Conservation (phyloP, 2,329 filamentous ascomycete genomes). For the Dissoconium aciculare region DNA sequence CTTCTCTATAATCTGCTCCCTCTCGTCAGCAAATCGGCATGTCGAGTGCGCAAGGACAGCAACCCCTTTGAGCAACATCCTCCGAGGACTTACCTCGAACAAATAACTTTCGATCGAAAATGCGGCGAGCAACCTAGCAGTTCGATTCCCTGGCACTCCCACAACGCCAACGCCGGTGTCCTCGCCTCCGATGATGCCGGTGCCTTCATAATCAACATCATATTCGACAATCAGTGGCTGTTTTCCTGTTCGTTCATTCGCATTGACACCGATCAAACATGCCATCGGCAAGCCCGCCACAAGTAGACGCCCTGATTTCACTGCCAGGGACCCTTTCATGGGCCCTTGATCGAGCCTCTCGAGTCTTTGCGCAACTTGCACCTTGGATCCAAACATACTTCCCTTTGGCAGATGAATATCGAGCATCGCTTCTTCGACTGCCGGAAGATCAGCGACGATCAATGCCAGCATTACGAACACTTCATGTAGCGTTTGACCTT, state of each 20-base stretch:
- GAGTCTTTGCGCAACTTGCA: not conserved
- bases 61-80: too few relatives aligned
- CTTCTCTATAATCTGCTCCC: conserved; percentile 27
- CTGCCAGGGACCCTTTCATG: conserved; percentile 3
- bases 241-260: conserved; percentile 49
- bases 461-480: too few relatives aligned
- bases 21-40: not conserved
- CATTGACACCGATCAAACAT: conserved; percentile 54
- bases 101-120: too few relatives aligned
- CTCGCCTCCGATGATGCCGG: conserved; percentile 4
- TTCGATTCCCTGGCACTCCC: too few relatives aligned
- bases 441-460: not conserved
- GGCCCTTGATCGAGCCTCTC: conserved; percentile 6
- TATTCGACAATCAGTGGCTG: conserved; percentile 52
- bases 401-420: conserved; percentile 49
- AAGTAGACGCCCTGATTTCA: conserved; percentile 8
- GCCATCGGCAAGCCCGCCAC: conserved; percentile 42
- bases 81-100: too few relatives aligned
- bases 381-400: conserved; percentile 45
- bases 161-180: conserved; percentile 29
- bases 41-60: too few relatives aligned
- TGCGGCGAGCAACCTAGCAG: too few relatives aligned
- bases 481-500: not conserved
- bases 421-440: conserved; percentile 10
- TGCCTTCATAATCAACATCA: conserved; percentile 38